Percentiles rank a stretch among this genome's conserved stretches.
phyloP scores from a whole-genome alignment of 2,329 filamentous ascomycete species.

The Pseudogymnoascus sp. region DNA sequence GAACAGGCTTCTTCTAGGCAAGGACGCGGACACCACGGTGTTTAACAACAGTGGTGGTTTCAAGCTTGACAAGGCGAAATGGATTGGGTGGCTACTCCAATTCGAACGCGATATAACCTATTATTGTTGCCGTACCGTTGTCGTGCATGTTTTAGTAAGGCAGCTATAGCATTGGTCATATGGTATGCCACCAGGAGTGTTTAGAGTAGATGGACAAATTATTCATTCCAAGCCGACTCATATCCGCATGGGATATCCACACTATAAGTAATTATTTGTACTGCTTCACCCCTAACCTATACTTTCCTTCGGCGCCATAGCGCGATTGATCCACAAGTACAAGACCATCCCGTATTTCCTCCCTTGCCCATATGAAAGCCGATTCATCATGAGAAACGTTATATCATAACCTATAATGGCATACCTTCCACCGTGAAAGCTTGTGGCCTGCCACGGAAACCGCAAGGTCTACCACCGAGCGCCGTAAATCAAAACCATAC shows the following conservation, averaged over 20 bases:
- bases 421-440: not conserved
- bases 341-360: not conserved
- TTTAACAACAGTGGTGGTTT: not conserved
- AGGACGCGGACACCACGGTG: constrained; percentile 19
- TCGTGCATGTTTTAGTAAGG: too few species aligned
- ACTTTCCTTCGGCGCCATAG: not conserved
- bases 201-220: not conserved
- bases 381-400: not conserved
- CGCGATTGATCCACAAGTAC: not conserved
- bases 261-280: not conserved
- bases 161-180: too few species aligned
- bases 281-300: not conserved
- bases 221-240: not conserved
- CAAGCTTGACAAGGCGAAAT: constrained; percentile 23
- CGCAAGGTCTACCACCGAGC: not conserved
- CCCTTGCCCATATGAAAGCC: too few species aligned
- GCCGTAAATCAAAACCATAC: not conserved
- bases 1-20: constrained; percentile 37
- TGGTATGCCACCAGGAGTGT: not conserved
- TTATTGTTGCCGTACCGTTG: too few species aligned
- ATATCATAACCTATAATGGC: not conserved
- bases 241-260: not conserved
- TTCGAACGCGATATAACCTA: not conserved
- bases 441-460: not conserved
- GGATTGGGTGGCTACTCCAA: constrained; percentile 23